Evolutionary conservation across 2,329 filamentous ascomycete genomes (phyloP).

Genomic region (Botrytis elliptica): DNA sequence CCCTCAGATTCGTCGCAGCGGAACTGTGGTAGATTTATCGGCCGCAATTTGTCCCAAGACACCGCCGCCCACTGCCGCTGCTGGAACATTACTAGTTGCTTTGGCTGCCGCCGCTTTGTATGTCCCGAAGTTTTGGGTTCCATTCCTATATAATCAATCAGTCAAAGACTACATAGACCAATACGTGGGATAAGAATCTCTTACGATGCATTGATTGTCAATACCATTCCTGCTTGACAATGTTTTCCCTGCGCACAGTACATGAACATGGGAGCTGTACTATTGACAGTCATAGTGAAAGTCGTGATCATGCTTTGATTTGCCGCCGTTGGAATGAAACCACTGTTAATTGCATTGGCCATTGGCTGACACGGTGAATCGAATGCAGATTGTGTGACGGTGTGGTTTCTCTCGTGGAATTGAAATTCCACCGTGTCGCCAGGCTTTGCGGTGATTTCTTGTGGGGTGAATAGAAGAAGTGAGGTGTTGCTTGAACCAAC

Average conservation of each 20-base stretch:
- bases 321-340: slow-evolving; percentile 66
- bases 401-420: slow-evolving; percentile 70
- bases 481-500: slow-evolving; percentile 51
- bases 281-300: slow-evolving; percentile 66
- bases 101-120: slow-evolving; percentile 9
- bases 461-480: slow-evolving; percentile 60
- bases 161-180: background rate
- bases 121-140: slow-evolving; percentile 12
- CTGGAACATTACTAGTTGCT: slow-evolving; percentile 4
- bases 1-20: background rate
- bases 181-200: background rate
- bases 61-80: background rate
- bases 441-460: slow-evolving; percentile 58
- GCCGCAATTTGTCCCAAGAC: background rate
- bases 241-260: slow-evolving; percentile 75
- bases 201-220: slow-evolving; percentile 44
- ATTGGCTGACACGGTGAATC: slow-evolving; percentile 68
- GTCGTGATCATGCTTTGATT: slow-evolving; percentile 49
- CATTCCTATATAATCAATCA: background rate
- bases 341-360: slow-evolving; percentile 46
- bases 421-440: slow-evolving; percentile 68
- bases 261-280: slow-evolving; percentile 71
- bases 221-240: slow-evolving; percentile 55
- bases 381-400: slow-evolving; percentile 74
- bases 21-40: slow-evolving; percentile 10